These are phyloP conservation scores for Penstemon davidsonii DNA, from an alignment of 257 asterid genomes.

Conservation along the genomic window DNA sequence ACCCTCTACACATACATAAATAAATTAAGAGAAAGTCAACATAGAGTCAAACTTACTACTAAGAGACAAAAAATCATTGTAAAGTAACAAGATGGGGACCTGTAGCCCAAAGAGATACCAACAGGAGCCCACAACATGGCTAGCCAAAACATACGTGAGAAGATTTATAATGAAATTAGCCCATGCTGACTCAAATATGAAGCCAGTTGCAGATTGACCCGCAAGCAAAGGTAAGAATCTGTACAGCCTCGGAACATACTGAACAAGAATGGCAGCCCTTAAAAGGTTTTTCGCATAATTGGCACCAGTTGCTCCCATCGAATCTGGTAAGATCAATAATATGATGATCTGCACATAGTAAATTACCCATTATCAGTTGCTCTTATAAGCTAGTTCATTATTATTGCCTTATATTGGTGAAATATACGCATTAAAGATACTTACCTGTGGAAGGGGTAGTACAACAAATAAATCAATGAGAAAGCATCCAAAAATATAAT, in stretches of 20 bases:
- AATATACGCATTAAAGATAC: background rate
- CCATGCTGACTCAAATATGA: conserved; percentile 86
- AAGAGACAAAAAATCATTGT: conserved; percentile 6
- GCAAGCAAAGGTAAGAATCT: conserved; percentile 73
- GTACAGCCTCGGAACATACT: conserved; percentile 70
- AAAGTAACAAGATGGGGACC: conserved; percentile 36
- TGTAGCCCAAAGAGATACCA: conserved; percentile 91
- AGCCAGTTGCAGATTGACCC: conserved; percentile 78
- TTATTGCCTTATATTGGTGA: too few species aligned
- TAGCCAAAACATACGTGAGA: conserved; percentile 61
- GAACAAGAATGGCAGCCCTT: conserved; percentile 61
- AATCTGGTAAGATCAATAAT: conserved; percentile 48
- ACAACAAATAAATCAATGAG: conserved; percentile 54
- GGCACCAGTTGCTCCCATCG: conserved; percentile 59
- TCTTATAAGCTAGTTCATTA: too few species aligned
- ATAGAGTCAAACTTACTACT: background rate
- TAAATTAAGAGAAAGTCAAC: conserved; percentile 8
- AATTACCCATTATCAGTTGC: conserved; percentile 24
- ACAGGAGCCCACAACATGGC: conserved; percentile 88
- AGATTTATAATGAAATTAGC: conserved; percentile 73
- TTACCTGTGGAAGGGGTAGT: conserved; percentile 85
- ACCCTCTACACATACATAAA: too few species aligned
- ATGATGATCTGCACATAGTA: conserved; percentile 57
- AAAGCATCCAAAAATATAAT: conserved; percentile 64
- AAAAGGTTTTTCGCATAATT: conserved; percentile 62